phyloP scores from a whole-genome alignment of 2,329 filamentous ascomycete species.

The Gliomastix tumulicola region DNA sequence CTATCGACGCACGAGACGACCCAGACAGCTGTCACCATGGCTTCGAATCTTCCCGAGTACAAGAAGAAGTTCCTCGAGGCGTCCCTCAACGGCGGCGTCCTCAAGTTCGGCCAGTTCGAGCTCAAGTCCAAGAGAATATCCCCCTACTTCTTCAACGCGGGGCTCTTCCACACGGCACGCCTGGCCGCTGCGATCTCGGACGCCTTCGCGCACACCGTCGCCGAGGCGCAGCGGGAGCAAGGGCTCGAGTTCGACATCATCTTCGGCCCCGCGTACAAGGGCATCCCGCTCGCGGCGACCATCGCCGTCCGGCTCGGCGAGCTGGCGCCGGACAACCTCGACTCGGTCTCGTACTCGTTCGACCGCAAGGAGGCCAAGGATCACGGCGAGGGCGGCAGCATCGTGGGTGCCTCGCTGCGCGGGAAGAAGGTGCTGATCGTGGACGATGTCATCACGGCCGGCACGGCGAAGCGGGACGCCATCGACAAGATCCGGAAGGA shows the following conservation, averaged over 20 bases:
- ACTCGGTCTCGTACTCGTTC: constrained; percentile 73
- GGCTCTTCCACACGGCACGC: constrained; percentile 76
- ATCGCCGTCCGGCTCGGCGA: constrained; percentile 70
- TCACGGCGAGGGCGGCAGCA: constrained; percentile 89
- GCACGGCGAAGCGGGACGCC: constrained; percentile 88
- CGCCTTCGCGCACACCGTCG: constrained; percentile 69
- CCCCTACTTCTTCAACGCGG: constrained; percentile 98
- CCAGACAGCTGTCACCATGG: constrained; percentile 24
- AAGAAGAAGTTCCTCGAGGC: constrained; percentile 68
- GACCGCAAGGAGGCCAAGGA: constrained; percentile 96
- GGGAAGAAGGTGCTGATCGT: constrained; percentile 85
- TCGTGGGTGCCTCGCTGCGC: constrained; percentile 80
- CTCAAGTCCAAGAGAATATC: constrained; percentile 89
- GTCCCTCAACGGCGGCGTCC: constrained; percentile 59
- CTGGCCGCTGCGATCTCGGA: constrained; percentile 71
- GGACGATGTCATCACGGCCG: constrained; percentile 94
- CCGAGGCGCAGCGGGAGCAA: constrained; percentile 33
- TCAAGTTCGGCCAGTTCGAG: constrained; percentile 78
- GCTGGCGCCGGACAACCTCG: constrained; percentile 59
- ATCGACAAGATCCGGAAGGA: constrained; percentile 82
- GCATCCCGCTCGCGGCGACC: constrained; percentile 80
- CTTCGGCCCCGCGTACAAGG: constrained; percentile 95
- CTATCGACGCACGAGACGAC: too few relatives aligned
- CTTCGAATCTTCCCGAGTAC: constrained; percentile 47
- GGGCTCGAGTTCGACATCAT: constrained; percentile 69